These are phyloP conservation scores for Erucastrum elatum DNA, from an alignment of 345 rosid genomes.

Conservation along the genomic window DNA sequence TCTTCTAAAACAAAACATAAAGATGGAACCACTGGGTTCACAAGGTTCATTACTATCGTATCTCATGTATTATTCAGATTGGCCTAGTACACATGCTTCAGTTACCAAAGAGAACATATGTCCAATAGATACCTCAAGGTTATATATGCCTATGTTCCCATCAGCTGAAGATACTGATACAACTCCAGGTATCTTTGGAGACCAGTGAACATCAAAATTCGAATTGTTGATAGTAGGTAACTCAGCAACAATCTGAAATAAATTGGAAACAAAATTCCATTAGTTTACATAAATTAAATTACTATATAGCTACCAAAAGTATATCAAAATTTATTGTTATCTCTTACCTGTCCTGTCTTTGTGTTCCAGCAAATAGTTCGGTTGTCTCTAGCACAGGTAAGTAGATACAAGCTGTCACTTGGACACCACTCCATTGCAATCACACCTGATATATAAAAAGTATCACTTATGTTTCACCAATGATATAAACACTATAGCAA, in stretches of 20 bases:
- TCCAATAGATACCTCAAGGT: neutral
- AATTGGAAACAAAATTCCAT: neutral
- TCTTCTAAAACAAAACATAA: neutral
- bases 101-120: neutral
- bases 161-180: slow-evolving; percentile 1
- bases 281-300: neutral
- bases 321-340: neutral
- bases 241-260: neutral
- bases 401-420: slow-evolving; percentile 5
- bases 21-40: neutral
- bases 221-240: neutral
- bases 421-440: slow-evolving; percentile 9
- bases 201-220: neutral
- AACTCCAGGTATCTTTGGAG: slow-evolving; percentile 3
- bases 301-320: neutral
- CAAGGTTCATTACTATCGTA: neutral
- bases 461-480: neutral
- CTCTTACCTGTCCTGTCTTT: neutral
- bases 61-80: neutral
- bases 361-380: slow-evolving; percentile 4
- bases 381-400: neutral
- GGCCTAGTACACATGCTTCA: neutral
- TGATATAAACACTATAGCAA: neutral
- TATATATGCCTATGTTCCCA: neutral
- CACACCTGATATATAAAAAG: neutral